Evolutionary conservation across 2,329 filamentous ascomycete genomes (phyloP), one percentile per base, ranked within the genome.

Genomic region (Zarea fungicola): DNA sequence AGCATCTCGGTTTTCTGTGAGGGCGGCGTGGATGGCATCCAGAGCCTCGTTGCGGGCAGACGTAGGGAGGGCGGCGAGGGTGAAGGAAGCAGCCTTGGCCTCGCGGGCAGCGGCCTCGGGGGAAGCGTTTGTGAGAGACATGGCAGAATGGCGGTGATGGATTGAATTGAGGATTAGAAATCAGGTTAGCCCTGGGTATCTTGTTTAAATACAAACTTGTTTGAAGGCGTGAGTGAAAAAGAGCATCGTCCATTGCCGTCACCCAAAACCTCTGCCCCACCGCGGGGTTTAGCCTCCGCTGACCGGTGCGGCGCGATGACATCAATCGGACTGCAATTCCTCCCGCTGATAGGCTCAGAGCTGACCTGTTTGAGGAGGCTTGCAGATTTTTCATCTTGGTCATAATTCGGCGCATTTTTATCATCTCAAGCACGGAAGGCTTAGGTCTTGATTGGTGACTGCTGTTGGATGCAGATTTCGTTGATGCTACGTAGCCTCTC

Each of bases 81-180:
- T 80, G 63, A 89, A 86, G 26, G 93, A 95, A 14, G 92, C 89
- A 40, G 79, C 71, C 62, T 90, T 90, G 53, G 92, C 92, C 41
- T 84, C 79, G 60, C 76, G 77, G 31, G 92, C 92, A 45, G 87
- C 87, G 56, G 90, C 83, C 48, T 80, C 73, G 41, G 92, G 87
- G 26, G 85, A 85, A 47, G 87, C 88, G 66, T 88, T 91, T 42
- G 91, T 96, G 51, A 96, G 77, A 56, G 92, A 96, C 93, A 97
- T 96, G 23, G 11, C 4, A 22, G 22, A 25, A 19, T 18, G 2
- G 5, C 9, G 22, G 16, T 10, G 1, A 25, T 25, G n/a, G 4
- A 18, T 6, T n/a, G 6, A n/a, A 16, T 19, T 37, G 42, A 19
- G 42, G 42, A 16, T 45, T 29, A 37, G 14, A 31, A 18, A 5